Base-by-base conservation (phyloP, 2,329 filamentous ascomycete genomes). In the Xylaria sp. region DNA sequence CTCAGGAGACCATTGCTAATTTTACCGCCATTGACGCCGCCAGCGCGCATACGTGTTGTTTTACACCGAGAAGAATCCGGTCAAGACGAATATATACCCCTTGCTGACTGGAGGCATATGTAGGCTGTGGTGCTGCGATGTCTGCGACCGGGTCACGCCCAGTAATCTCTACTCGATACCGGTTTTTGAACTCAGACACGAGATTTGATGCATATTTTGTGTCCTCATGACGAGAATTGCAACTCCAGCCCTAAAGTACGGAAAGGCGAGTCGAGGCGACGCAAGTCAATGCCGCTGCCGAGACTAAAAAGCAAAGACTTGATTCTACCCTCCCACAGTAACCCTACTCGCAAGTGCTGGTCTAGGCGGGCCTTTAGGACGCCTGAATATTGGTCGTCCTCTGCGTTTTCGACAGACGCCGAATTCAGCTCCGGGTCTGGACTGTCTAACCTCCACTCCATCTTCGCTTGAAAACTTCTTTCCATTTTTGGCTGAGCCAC, bases 291-390 rank as follows among this genome's bases (percentile, higher is more conserved):
- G 46, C 86, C 90, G 52, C 91, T 91, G 8, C 94, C 94, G 39
- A 96, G 80, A 64, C 91, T 96, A 70, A 97, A 95, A 52, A 99
- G 80, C 54, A 99, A 76, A 62, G 96, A 93, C 76, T 97, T 96
- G 55, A 95, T 84, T 50, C 92, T 83, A 2, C 93, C 92, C 71
- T 97, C 93, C 93, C 94, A 99, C 19, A 97, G 75, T 46, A 97
- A 71, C 1, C 92, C 90, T 49, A 97, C 85, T 60, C 88, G 87
- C 76, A 91, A 87, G 62, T 92, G 89, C 75, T 97, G 92, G 69
- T 97, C 92, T 48, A 97, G 79, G 45, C 90, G 84, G 41, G 92
- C 89, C 74, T 97, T 99, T 61, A 99, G 74, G 26, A 97, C 92
- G 6, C 92, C 93, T 26, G 90, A 85, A 54, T 91, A 89, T 60